Evolutionary conservation across 2,329 filamentous ascomycete genomes (phyloP).

Genomic region (Talaromyces verruculosus): DNA sequence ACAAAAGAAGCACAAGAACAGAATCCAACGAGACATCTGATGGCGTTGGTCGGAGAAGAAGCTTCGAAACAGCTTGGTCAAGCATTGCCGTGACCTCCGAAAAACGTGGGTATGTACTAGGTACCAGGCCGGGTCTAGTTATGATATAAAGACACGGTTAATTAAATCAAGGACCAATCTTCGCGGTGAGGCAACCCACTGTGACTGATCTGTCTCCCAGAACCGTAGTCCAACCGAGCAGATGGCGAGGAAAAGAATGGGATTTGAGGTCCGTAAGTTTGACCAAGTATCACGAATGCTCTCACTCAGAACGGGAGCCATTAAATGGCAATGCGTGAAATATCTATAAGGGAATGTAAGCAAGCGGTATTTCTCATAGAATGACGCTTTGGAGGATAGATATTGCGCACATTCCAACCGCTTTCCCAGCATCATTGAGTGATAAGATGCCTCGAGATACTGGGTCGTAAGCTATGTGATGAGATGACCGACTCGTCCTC

Average conservation of each 20-base stretch:
- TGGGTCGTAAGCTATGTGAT: conserved; percentile 9
- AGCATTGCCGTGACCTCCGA: conserved; percentile 16
- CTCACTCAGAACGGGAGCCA: conserved; percentile 24
- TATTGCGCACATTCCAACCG: conserved; percentile 2
- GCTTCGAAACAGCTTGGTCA: conserved; percentile 13
- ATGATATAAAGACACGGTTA: neutral
- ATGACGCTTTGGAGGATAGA: neutral
- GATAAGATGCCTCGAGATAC: conserved; percentile 1
- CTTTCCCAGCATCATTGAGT: conserved; percentile 5
- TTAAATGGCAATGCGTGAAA: conserved; percentile 26
- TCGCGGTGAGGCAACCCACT: conserved; percentile 7
- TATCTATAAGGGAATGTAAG: conserved; percentile 21
- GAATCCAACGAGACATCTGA: conserved; percentile 27
- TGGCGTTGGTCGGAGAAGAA: conserved; percentile 20
- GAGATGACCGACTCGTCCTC: neutral
- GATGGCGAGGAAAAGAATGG: conserved; percentile 25
- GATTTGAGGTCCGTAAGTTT: conserved; percentile 12
- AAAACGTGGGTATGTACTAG: conserved; percentile 10
- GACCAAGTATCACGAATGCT: conserved; percentile 21
- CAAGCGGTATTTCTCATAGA: neutral
- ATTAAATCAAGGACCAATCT: neutral
- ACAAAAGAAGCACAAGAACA: conserved; percentile 27
- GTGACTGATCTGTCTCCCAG: conserved; percentile 20
- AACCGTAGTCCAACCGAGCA: conserved; percentile 27
- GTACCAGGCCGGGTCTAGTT: neutral